phyloP scores from a whole-genome alignment of 164 flowering plant species.

The Annona squamosa region DNA sequence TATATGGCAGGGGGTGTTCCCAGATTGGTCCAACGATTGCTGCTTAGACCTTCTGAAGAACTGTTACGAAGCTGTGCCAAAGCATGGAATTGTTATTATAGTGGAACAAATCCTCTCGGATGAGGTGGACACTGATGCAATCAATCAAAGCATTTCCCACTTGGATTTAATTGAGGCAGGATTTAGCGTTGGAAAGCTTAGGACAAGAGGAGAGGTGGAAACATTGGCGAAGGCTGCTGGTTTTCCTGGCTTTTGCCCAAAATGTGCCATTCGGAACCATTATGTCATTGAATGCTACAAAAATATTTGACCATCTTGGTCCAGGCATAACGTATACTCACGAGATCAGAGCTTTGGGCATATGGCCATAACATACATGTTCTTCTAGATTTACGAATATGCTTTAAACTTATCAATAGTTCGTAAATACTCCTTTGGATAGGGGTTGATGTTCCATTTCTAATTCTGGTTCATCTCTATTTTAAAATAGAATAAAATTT shows the following conservation, averaged over 20 bases:
- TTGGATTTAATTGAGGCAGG: conserved; percentile 64
- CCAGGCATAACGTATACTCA: too few relatives aligned
- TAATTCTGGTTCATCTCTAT: too few relatives aligned
- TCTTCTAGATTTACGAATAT: too few relatives aligned
- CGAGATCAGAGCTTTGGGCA: too few relatives aligned
- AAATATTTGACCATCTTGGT: not conserved
- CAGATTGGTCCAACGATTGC: conserved; percentile 59
- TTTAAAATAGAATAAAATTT: too few relatives aligned
- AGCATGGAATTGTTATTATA: conserved; percentile 59
- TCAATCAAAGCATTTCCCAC: conserved; percentile 35
- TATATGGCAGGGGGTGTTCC: not conserved
- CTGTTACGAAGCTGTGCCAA: conserved; percentile 60
- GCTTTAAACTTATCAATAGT: too few relatives aligned
- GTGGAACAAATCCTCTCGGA: conserved; percentile 58
- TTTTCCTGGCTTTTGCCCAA: conserved; percentile 36
- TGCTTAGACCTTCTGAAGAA: conserved; percentile 63
- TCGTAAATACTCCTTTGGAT: too few relatives aligned
- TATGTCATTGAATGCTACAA: conserved; percentile 66
- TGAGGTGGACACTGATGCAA: conserved; percentile 35
- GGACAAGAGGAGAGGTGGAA: conserved; percentile 56
- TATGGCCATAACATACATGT: too few relatives aligned
- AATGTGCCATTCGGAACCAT: conserved; percentile 41
- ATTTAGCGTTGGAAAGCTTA: conserved; percentile 73
- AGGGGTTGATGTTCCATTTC: too few relatives aligned
- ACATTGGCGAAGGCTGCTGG: conserved; percentile 60